These are phyloP conservation scores for Fusarium transvaalense DNA, from an alignment of 2,329 filamentous ascomycete genomes.

Conservation along the genomic window DNA sequence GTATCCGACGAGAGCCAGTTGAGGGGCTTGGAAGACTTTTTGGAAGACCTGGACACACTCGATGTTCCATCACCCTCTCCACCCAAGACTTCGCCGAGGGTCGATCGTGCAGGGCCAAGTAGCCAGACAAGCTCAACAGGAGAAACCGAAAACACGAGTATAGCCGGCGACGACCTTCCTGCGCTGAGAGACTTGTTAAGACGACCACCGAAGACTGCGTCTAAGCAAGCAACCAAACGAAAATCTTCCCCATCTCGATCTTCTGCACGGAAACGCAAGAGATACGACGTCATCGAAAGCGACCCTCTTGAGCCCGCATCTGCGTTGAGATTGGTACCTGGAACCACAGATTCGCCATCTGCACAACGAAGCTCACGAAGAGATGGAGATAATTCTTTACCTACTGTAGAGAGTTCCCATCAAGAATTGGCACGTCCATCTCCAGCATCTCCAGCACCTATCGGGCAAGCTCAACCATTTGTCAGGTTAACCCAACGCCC, in stretches of 20 bases:
- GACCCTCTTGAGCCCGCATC: constrained; percentile 49
- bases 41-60: constrained; percentile 39
- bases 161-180: constrained; percentile 56
- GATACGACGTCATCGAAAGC: constrained; percentile 50
- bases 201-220: constrained; percentile 28
- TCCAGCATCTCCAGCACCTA: not conserved
- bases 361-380: constrained; percentile 41
- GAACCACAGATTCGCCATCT: constrained; percentile 39
- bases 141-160: constrained; percentile 55
- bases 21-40: constrained; percentile 31
- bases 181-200: constrained; percentile 53
- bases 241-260: constrained; percentile 44
- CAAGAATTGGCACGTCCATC: not conserved
- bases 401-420: not conserved
- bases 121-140: constrained; percentile 53
- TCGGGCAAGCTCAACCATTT: constrained; percentile 3
- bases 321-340: constrained; percentile 30
- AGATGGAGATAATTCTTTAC: constrained; percentile 17
- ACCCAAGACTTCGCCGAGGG: constrained; percentile 47
- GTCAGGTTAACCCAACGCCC: constrained; percentile 11
- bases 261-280: constrained; percentile 49
- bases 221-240: constrained; percentile 42
- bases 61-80: constrained; percentile 49
- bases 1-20: constrained; percentile 55
- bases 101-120: constrained; percentile 46